These are phyloP conservation scores for Verbascum thapsus DNA, from an alignment of 257 asterid species.

Conservation along the genomic window DNA sequence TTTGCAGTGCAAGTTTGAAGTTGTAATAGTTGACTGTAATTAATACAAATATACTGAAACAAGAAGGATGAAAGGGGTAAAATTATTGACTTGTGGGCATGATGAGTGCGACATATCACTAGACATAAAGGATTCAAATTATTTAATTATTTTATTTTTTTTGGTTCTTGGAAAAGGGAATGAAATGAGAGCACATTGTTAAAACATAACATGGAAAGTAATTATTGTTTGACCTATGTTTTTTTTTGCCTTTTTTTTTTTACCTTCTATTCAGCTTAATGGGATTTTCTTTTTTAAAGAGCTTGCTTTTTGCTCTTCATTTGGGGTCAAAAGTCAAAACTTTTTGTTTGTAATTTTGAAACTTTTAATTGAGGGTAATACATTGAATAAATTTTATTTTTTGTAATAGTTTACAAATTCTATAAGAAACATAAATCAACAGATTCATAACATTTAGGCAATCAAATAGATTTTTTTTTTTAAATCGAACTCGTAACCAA, in stretches of 20 bases:
- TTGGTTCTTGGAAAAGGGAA: conserved; percentile 53
- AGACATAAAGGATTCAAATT: conserved; percentile 58
- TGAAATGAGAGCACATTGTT: conserved; percentile 36
- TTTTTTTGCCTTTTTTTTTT: too few species aligned
- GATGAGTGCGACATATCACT: conserved; percentile 74
- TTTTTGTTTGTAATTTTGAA: conserved; percentile 11
- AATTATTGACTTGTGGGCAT: conserved; percentile 36
- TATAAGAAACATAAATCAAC: too few species aligned
- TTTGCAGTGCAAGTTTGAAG: conserved; percentile 34
- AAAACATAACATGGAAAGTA: neutral
- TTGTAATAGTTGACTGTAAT: conserved; percentile 37
- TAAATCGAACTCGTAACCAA: too few species aligned
- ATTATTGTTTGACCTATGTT: conserved; percentile 26
- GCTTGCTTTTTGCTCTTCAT: too few species aligned
- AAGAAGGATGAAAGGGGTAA: conserved; percentile 2
- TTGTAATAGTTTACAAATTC: too few species aligned
- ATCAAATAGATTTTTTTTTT: too few species aligned
- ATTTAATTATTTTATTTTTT: conserved; percentile 17
- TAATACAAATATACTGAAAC: conserved; percentile 26
- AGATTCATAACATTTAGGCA: too few species aligned
- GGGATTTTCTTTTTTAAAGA: too few species aligned
- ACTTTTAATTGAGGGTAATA: too few species aligned
- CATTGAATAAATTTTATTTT: too few species aligned
- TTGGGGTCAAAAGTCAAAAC: too few species aligned
- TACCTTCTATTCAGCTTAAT: conserved; percentile 18